Evolutionary conservation across 1,284 basidiomycete genomes (phyloP).

Genomic region (Bjerkandera adusta): DNA sequence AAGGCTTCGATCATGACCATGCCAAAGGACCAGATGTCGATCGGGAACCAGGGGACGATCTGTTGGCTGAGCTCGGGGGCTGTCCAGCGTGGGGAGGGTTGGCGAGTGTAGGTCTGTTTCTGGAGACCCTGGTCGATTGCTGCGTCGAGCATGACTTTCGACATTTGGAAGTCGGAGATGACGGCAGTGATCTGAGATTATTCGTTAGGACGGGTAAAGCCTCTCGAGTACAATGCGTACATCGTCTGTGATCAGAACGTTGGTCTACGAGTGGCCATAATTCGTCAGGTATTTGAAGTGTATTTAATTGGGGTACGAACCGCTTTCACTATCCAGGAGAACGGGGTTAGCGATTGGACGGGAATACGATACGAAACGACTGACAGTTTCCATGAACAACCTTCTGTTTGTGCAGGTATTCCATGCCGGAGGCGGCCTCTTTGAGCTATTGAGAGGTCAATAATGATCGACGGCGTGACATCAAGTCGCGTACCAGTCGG

Average conservation of each 20-base stretch:
- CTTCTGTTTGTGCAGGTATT: slow-evolving; percentile 47
- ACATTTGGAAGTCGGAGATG: slow-evolving; percentile 61
- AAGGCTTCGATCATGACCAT: slow-evolving; percentile 57
- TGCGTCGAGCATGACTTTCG: slow-evolving; percentile 52
- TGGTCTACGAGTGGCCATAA: slow-evolving; percentile 36
- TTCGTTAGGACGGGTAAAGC: not conserved
- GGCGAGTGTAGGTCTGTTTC: slow-evolving; percentile 40
- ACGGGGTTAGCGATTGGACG: not conserved
- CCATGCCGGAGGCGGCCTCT: slow-evolving; percentile 49
- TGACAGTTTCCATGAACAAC: slow-evolving; percentile 58
- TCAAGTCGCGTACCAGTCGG: slow-evolving; percentile 36
- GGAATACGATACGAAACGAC: slow-evolving; percentile 21
- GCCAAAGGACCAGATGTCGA: slow-evolving; percentile 54
- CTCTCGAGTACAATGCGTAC: slow-evolving; percentile 16
- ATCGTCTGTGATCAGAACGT: slow-evolving; percentile 47
- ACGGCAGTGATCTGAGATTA: slow-evolving; percentile 43
- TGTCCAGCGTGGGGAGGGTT: slow-evolving; percentile 50
- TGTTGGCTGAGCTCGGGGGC: slow-evolving; percentile 51
- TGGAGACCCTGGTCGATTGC: slow-evolving; percentile 36
- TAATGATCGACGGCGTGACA: not conserved
- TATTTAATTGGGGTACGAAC: not conserved
- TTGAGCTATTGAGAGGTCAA: slow-evolving; percentile 34
- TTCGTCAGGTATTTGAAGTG: slow-evolving; percentile 6
- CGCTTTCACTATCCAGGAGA: slow-evolving; percentile 46
- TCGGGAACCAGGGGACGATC: slow-evolving; percentile 37